A percentile compares a stretch with the other conserved stretches of the same genome.
phyloP scores from a whole-genome alignment of 2,329 filamentous ascomycete genomes.

The Stachybotrys elegans region DNA sequence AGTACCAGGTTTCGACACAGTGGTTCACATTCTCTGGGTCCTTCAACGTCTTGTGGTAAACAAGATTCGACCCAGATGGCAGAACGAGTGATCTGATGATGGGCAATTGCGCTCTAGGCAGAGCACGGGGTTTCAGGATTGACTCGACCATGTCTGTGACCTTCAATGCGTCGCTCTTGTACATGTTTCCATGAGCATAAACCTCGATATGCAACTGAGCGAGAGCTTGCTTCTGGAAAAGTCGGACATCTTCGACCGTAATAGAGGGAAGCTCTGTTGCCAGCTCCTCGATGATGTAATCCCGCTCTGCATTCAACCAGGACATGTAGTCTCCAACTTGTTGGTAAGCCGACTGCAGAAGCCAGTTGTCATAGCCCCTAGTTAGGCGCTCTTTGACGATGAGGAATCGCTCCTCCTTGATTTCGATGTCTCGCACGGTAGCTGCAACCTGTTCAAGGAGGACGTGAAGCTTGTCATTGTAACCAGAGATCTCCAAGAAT shows the following conservation, averaged over 20 bases:
- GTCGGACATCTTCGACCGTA: constrained; percentile 66
- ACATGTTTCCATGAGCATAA: constrained; percentile 85
- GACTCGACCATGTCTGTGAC: constrained; percentile 79
- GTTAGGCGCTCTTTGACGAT: constrained; percentile 83
- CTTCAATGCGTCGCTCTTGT: constrained; percentile 86
- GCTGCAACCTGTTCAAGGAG: constrained; percentile 83
- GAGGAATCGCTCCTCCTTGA: constrained; percentile 82
- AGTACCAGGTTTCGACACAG: constrained; percentile 74
- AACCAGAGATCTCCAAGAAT: constrained; percentile 76
- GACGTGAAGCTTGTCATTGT: constrained; percentile 93
- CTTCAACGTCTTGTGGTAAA: constrained; percentile 74
- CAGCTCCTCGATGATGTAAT: constrained; percentile 75
- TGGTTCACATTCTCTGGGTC: constrained; percentile 89
- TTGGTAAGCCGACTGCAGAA: constrained; percentile 81
- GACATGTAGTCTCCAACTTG: constrained; percentile 80
- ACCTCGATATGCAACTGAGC: constrained; percentile 83
- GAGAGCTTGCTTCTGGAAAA: constrained; percentile 76
- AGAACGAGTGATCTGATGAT: constrained; percentile 72
- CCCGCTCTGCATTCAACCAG: constrained; percentile 72
- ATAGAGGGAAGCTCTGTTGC: constrained; percentile 71
- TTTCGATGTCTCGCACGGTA: constrained; percentile 77
- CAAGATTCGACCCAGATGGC: constrained; percentile 73
- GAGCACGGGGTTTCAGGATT: constrained; percentile 65
- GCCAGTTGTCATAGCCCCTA: constrained; percentile 78
- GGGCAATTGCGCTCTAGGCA: constrained; percentile 76